Conservation (phyloP, 202 grass and related monocot genomes). For the Schoenoplectus tabernaemontani region DNA sequence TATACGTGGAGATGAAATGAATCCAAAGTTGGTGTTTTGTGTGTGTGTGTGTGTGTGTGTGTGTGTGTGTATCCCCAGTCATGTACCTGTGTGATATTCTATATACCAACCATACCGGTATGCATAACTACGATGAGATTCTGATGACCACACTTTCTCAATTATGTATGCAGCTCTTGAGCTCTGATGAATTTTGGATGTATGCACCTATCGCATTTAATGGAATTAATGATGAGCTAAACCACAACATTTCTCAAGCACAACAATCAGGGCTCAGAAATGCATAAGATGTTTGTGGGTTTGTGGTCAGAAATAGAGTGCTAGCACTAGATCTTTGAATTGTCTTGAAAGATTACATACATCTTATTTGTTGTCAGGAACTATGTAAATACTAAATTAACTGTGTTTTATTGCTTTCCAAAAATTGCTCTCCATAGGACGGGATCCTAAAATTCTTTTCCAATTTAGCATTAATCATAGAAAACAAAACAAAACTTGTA, state of each 20-base stretch:
- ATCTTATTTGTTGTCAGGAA: not conserved
- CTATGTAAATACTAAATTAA: slow-evolving; percentile 1
- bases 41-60: too few relatives aligned
- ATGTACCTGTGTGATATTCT: not conserved
- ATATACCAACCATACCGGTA: not conserved
- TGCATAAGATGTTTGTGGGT: not conserved
- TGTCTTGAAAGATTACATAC: not conserved
- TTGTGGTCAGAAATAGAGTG: slow-evolving; percentile 3
- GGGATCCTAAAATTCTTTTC: not conserved
- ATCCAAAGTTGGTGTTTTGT: not conserved
- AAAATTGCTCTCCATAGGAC: not conserved
- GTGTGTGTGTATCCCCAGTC: not conserved
- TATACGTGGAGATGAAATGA: not conserved
- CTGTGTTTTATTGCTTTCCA: slow-evolving; percentile 13
- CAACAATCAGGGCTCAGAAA: slow-evolving; percentile 12
- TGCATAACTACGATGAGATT: not conserved
- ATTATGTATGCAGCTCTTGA: slow-evolving; percentile 43
- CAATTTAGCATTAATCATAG: not conserved
- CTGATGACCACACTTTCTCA: not conserved
- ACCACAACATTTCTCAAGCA: slow-evolving; percentile 7
- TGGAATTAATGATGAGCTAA: slow-evolving; percentile 31
- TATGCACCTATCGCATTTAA: slow-evolving; percentile 63
- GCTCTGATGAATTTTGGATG: slow-evolving; percentile 72
- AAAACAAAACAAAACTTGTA: not conserved
- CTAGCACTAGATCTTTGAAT: not conserved